phyloP scores from a whole-genome alignment of 495 filamentous ascomycete species.

The Daldinia bambusicola region DNA sequence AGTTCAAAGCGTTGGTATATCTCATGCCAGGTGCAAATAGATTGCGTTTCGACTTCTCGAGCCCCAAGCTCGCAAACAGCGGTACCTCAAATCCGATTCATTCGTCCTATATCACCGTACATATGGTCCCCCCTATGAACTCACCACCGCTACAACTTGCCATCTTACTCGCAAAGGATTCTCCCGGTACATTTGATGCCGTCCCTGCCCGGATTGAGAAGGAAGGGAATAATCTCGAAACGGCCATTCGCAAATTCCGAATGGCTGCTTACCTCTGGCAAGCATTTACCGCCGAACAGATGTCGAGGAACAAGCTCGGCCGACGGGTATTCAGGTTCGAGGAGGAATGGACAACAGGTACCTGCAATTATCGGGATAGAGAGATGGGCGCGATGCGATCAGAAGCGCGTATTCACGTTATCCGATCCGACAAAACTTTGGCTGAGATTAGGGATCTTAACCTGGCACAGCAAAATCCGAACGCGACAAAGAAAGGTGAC shows the following conservation, averaged over 20 bases:
- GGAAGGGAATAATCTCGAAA: slow-evolving; percentile 83
- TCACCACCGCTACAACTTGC: slow-evolving; percentile 85
- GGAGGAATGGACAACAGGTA: slow-evolving; percentile 89
- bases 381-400: slow-evolving; percentile 79
- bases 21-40: slow-evolving; percentile 88
- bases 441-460: slow-evolving; percentile 82
- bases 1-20: slow-evolving; percentile 90
- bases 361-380: slow-evolving; percentile 75
- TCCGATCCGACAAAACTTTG: slow-evolving; percentile 83
- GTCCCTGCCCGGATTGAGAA: slow-evolving; percentile 75
- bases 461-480: slow-evolving; percentile 79
- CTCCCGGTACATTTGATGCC: slow-evolving; percentile 85
- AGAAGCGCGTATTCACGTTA: slow-evolving; percentile 86
- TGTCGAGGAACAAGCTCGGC: slow-evolving; percentile 86
- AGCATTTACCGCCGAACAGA: slow-evolving; percentile 93
- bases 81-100: slow-evolving; percentile 75
- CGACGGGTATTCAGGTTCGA: slow-evolving; percentile 88
- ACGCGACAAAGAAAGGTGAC: slow-evolving; percentile 72
- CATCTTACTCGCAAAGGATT: slow-evolving; percentile 86
- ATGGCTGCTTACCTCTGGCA: slow-evolving; percentile 97
- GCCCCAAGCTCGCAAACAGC: slow-evolving; percentile 78
- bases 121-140: slow-evolving; percentile 81
- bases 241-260: slow-evolving; percentile 83
- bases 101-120: slow-evolving; percentile 79
- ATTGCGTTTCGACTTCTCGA: slow-evolving; percentile 84